Evolutionary conservation across 257 asterid species (phyloP), one percentile per base, ranked within the genome.

Genomic region (Nicotiana noctiflora): DNA sequence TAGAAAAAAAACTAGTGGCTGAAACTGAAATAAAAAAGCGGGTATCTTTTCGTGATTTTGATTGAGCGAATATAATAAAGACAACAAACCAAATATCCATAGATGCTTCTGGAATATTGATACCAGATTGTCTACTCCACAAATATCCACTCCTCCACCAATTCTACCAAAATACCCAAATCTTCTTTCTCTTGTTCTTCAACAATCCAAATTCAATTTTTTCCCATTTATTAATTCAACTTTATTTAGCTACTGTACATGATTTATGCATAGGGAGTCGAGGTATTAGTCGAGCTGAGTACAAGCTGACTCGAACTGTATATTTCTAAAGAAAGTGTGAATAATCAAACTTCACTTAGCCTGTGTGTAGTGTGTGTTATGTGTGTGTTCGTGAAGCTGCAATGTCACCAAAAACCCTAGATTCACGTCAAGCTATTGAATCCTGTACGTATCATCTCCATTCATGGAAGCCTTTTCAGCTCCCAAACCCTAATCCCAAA

Each of bases 401-500:
- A 25, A 25, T 25, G 27, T 25, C 27, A 25, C 27, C 27, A 25
- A 25, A 25, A 25, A 1, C 27, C 27, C 27, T 25, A 25, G 27
- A 25, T 25, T 25, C 27, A 25, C 27, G 27, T 25, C 27, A 25
- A 25, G 27, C 27, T 25, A 25, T 90, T 5, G 98, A 95, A 76
- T 87, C 94, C 5, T 95, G 95, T 88, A 85, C 94, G 18, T 25
- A 25, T 25, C 27, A 25, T 1, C 27, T 88, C 1, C 87, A 84
- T 57, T 80, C 75, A 32, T 88, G 91, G 91, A 84, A 79, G 19
- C 91, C 88, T 51, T 89, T 86, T 86, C 91, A 91, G 83, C 85
- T 91, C 32, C 90, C 88, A 40, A 31, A 25, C 27, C 27, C 27
- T 25, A 25, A 25, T 25, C 31, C 82, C 61, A 89, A 86, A 88